Percentiles rank a stretch among this genome's conserved stretches.
phyloP scores from a whole-genome alignment of 2,329 filamentous ascomycete genomes.

The Gnomoniopsis sp. region DNA sequence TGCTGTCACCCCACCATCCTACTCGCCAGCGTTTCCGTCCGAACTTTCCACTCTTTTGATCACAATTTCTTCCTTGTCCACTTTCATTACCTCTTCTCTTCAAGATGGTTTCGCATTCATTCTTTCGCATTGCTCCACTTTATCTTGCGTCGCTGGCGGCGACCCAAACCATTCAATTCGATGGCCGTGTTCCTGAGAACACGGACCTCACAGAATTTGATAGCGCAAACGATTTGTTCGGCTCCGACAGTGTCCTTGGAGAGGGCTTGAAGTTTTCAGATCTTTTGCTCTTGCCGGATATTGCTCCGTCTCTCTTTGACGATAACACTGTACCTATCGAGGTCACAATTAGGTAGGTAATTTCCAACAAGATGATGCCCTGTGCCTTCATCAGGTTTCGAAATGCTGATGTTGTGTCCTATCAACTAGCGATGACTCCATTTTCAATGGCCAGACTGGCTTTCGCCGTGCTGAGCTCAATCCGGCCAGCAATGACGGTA shows the following conservation, averaged over 20 bases:
- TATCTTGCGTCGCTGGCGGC: conserved; percentile 13
- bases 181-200: conserved; percentile 41
- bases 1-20: too few species aligned
- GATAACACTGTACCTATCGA: conserved; percentile 43
- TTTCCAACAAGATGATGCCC: background rate
- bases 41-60: background rate
- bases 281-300: conserved; percentile 45
- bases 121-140: background rate
- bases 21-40: too few species aligned
- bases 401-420: background rate
- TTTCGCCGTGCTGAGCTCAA: conserved; percentile 60
- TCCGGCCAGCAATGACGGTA: conserved; percentile 45
- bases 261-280: conserved; percentile 49
- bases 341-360: conserved; percentile 45
- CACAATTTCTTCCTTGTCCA: background rate
- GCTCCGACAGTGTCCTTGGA: conserved; percentile 50
- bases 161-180: conserved; percentile 35
- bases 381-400: background rate
- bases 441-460: conserved; percentile 57
- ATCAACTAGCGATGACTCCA: conserved; percentile 44
- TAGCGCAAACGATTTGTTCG: conserved; percentile 40
- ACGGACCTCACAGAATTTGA: conserved; percentile 39
- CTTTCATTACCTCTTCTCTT: background rate
- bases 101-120: background rate
- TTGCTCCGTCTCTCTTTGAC: conserved; percentile 43